Conservation (phyloP, 2,329 filamentous ascomycete species). For the Neocucurbitaria cava region DNA sequence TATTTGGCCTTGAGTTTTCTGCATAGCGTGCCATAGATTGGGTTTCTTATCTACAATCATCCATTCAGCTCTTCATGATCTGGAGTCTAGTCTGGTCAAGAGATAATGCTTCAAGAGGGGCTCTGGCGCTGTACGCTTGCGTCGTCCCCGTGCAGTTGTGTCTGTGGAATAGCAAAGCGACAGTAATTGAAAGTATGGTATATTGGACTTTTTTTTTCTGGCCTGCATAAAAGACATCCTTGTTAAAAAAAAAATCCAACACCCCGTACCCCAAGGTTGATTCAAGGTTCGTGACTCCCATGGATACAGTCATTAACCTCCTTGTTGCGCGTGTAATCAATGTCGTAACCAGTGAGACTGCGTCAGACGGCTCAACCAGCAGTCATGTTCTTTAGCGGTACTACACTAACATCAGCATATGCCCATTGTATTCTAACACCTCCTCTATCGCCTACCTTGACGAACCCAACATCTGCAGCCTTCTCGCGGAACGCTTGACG, state of each 20-base stretch:
- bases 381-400: not conserved
- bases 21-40: not conserved
- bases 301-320: too few relatives aligned
- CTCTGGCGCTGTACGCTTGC: not conserved
- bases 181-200: not conserved
- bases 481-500: slow-evolving; percentile 73
- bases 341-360: too few relatives aligned
- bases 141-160: not conserved
- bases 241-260: too few relatives aligned
- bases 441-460: slow-evolving; percentile 59
- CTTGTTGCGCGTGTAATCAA: too few relatives aligned
- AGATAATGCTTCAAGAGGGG: not conserved
- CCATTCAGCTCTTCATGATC: not conserved
- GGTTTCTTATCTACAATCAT: not conserved
- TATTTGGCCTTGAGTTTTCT: not conserved
- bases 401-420: not conserved
- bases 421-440: not conserved
- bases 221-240: too few relatives aligned
- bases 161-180: not conserved
- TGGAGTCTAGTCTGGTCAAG: not conserved
- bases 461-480: slow-evolving; percentile 69
- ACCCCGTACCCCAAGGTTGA: too few relatives aligned
- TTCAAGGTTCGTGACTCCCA: too few relatives aligned
- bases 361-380: not conserved
- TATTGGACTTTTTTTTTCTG: too few relatives aligned